A percentile compares a stretch with the other conserved stretches of the same genome.
phyloP scores from a whole-genome alignment of 31 red algal species.

The Bonnemaisonia californica region DNA sequence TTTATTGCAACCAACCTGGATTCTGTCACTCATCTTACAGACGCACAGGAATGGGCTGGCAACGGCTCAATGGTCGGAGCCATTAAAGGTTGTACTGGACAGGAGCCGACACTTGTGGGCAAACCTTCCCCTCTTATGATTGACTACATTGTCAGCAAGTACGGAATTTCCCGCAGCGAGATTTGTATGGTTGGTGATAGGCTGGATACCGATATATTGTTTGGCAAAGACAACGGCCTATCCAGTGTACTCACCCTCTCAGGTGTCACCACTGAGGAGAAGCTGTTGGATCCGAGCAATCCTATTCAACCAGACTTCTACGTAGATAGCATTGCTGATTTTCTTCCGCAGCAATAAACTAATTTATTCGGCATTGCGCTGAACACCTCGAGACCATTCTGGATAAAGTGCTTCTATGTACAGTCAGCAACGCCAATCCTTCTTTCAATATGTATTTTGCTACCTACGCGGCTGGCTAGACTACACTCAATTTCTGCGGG shows the following conservation, averaged over 20 bases:
- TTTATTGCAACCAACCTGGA: slow-evolving; percentile 99
- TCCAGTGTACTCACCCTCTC: slow-evolving; percentile 79
- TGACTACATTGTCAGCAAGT: slow-evolving; percentile 92
- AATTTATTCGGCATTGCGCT: background rate
- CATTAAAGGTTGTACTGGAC: slow-evolving; percentile 94
- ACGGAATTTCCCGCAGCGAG: slow-evolving; percentile 63
- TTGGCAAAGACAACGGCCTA: slow-evolving; percentile 96
- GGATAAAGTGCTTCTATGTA: background rate
- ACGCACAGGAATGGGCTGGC: slow-evolving; percentile 99
- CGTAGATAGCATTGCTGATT: slow-evolving; percentile 90
- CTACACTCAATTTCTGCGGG: background rate
- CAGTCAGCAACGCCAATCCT: background rate
- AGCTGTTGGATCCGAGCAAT: slow-evolving; percentile 59
- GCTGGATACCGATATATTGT: slow-evolving; percentile 97
- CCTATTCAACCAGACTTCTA: slow-evolving; percentile 87
- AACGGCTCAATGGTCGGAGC: slow-evolving; percentile 99
- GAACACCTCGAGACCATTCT: background rate
- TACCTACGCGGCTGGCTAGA: background rate
- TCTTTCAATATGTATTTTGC: background rate
- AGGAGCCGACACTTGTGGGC: slow-evolving; percentile 96
- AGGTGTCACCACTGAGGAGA: slow-evolving; percentile 94
- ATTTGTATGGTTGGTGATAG: slow-evolving; percentile 99
- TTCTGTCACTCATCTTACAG: slow-evolving; percentile 96
- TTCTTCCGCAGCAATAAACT: slow-evolving; percentile 52
- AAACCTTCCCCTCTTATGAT: slow-evolving; percentile 98